Conservation (phyloP, 257 asterid genomes). For the Galeopsis tetrahit region DNA sequence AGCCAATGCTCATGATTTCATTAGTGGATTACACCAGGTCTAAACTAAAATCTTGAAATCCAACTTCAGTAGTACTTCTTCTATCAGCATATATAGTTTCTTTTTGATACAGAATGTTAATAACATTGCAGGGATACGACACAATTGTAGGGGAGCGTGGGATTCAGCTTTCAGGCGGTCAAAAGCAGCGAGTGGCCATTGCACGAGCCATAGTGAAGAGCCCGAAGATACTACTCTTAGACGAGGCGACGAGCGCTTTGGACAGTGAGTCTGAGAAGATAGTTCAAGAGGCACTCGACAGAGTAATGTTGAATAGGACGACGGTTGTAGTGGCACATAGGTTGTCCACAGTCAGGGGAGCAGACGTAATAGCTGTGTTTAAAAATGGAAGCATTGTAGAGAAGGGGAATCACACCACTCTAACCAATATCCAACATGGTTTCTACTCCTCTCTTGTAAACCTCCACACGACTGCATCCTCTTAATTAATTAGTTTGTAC, state of each 20-base stretch:
- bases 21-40: slow-evolving; percentile 58
- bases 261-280: slow-evolving; percentile 71
- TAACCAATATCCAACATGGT: slow-evolving; percentile 56
- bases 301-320: slow-evolving; percentile 59
- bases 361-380: slow-evolving; percentile 66
- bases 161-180: slow-evolving; percentile 71
- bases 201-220: slow-evolving; percentile 69
- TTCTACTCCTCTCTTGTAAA: slow-evolving; percentile 60
- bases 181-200: slow-evolving; percentile 80
- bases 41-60: slow-evolving; percentile 3
- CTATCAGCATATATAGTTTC: background rate
- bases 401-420: slow-evolving; percentile 58
- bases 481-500: slow-evolving; percentile 14
- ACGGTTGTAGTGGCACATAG: slow-evolving; percentile 75
- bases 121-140: slow-evolving; percentile 58
- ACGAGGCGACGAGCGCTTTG: slow-evolving; percentile 75
- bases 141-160: slow-evolving; percentile 75
- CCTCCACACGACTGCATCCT: slow-evolving; percentile 46
- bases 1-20: slow-evolving; percentile 78
- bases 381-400: slow-evolving; percentile 66
- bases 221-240: slow-evolving; percentile 59
- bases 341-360: slow-evolving; percentile 68
- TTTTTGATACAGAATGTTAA: background rate
- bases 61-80: background rate
- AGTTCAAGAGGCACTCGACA: slow-evolving; percentile 72